A percentile compares a stretch with the other conserved stretches of the same genome.
Conservation (phyloP, 106 monocot species). For the Phalaenopsis equestris region DNA sequence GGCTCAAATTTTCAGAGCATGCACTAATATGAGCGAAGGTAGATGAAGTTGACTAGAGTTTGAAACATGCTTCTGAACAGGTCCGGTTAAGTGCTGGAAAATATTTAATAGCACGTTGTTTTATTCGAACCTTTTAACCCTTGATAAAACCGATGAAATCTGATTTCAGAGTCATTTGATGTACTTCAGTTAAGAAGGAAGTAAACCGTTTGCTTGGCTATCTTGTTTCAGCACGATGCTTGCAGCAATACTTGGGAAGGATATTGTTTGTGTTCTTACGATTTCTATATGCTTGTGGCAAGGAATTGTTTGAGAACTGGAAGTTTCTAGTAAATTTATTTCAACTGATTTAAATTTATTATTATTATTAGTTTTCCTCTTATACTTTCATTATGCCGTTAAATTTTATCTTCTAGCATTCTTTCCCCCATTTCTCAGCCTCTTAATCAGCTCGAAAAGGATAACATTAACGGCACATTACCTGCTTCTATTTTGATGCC, state of each 20-base stretch:
- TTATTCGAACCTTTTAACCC: no score
- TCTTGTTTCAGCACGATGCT: background rate
- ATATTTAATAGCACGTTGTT: no score
- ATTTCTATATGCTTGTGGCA: background rate
- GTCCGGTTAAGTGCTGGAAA: no score
- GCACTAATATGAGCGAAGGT: no score
- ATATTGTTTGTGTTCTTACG: background rate
- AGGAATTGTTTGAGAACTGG: background rate
- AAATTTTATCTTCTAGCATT: background rate
- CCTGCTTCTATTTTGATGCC: conserved; percentile 75
- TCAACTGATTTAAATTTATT: background rate
- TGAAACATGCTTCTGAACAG: no score
- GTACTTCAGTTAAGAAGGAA: background rate
- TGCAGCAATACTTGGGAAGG: background rate
- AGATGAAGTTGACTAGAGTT: no score
- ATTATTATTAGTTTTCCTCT: background rate
- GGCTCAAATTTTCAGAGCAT: no score
- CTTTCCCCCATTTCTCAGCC: conserved; percentile 24
- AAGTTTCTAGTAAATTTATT: background rate
- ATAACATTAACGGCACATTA: conserved; percentile 42
- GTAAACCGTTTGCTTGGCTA: no score
- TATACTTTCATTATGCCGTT: background rate
- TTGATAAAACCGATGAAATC: no score
- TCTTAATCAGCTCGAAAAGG: conserved; percentile 40
- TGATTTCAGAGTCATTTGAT: conserved; percentile 10